These are phyloP conservation scores for Melanogaster broomeanus DNA, from an alignment of 768 basidiomycete species.

Conservation along the genomic window DNA sequence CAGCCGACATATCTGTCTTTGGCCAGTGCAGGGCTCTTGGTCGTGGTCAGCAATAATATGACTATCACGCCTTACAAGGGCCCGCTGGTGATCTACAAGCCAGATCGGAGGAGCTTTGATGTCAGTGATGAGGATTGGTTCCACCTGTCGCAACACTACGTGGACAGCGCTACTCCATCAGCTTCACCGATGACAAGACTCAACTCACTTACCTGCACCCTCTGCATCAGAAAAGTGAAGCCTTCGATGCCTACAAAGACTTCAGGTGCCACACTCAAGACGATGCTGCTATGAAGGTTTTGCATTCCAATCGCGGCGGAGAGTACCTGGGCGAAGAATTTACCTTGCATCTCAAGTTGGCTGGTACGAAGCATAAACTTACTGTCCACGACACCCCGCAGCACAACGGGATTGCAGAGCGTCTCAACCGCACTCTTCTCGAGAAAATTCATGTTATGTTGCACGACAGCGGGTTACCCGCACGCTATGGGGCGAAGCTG, in stretches of 20 bases:
- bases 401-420: slow-evolving; percentile 27
- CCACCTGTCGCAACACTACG: too few species aligned
- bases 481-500: too few species aligned
- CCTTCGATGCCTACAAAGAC: not conserved
- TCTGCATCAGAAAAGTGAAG: too few species aligned
- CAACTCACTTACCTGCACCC: not conserved
- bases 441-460: not conserved
- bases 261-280: not conserved
- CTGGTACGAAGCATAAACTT: slow-evolving; percentile 12
- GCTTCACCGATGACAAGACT: slow-evolving; percentile 13
- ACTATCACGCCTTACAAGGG: slow-evolving; percentile 46
- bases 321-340: slow-evolving; percentile 23
- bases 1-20: slow-evolving; percentile 71
- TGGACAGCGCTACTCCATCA: too few species aligned
- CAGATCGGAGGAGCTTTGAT: too few species aligned
- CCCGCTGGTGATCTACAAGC: slow-evolving; percentile 29
- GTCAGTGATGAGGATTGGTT: too few species aligned
- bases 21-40: slow-evolving; percentile 46
- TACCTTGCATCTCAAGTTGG: slow-evolving; percentile 3
- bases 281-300: slow-evolving; percentile 14
- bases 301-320: slow-evolving; percentile 23
- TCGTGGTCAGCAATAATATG: slow-evolving; percentile 55
- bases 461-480: not conserved
- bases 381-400: slow-evolving; percentile 23
- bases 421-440: slow-evolving; percentile 10